Base-by-base conservation (phyloP, 2,329 filamentous ascomycete genomes). In the Penicillium psychrosexuale region DNA sequence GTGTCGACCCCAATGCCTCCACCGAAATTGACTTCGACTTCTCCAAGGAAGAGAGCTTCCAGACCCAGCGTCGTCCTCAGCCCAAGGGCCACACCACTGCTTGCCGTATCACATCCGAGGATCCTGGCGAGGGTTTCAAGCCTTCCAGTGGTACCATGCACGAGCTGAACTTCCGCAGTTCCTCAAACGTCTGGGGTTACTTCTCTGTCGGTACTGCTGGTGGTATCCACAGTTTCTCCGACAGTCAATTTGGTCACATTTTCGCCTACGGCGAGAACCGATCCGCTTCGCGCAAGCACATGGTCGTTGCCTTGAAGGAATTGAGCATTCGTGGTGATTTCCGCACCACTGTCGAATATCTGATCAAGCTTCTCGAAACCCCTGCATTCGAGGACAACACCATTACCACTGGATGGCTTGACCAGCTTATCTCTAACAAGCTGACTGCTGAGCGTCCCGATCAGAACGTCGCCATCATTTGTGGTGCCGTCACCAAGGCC, bases 271-370 rank as follows among this genome's bases (percentile, higher is more conserved):
- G 94, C 58, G 94, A 99, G 82, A 99, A 95, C 80, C 87, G 94
- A 74, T 88, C 91, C 47, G 92, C 94, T 27, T 99, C 94, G 27
- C 82, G 94, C 64, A 99, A 99, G 77, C 95, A 99, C 81, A 99
- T 99, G 94, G 92, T 99, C 64, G 89, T 99, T 65, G 94, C 94
- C 15, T 79, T 99, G 71, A 99, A 99, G 82, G 94, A 99, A 78
- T 78, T 99, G 77, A 99, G 93, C 80, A 99, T 99, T 81, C 94
- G 94, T 78, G 94, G 94, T 83, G 94, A 99, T 75, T 99, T 99
- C 84, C 85, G 92, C 71, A 99, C 94, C 51, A 99, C 94, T 1
- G 93, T 99, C 53, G 94, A 99, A 75, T 99, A 99, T 74, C 84
- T 99, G 61, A 97, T 99, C 78, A 99, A 99, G 82, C 85, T 99